Percentiles rank a stretch among this genome's conserved stretches.
These are phyloP conservation scores for Medicago arabica DNA, from an alignment of 306 rosid species.

Conservation along the genomic window DNA sequence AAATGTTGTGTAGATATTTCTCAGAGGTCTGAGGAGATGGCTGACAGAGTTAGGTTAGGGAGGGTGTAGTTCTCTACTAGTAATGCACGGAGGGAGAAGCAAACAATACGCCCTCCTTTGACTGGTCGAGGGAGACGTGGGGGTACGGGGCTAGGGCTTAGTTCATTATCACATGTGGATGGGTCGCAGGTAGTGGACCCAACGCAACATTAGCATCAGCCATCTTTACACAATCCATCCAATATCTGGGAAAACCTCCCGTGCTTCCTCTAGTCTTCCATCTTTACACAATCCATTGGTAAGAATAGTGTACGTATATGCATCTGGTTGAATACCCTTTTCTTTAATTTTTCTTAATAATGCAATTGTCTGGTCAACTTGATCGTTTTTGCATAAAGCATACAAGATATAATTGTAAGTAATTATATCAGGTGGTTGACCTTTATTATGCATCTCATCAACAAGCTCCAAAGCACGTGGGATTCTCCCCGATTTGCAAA, in stretches of 20 bases:
- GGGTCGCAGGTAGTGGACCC: too few species aligned
- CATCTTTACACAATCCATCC: too few species aligned
- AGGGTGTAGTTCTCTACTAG: too few species aligned
- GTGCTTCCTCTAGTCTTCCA: neutral
- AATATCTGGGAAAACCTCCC: neutral
- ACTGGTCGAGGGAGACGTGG: too few species aligned
- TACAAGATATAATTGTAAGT: slow-evolving; percentile 24
- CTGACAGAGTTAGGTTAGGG: too few species aligned
- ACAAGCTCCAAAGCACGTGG: slow-evolving; percentile 4
- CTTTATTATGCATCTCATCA: slow-evolving; percentile 25
- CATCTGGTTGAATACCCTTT: neutral
- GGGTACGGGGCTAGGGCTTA: too few species aligned
- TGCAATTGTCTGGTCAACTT: neutral
- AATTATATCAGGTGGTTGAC: neutral
- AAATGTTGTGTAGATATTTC: too few species aligned
- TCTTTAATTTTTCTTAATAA: neutral
- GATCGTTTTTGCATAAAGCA: neutral
- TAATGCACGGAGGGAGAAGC: too few species aligned
- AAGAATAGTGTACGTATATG: neutral
- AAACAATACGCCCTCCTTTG: too few species aligned
- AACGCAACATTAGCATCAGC: too few species aligned
- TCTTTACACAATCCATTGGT: neutral
- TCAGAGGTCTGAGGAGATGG: too few species aligned
- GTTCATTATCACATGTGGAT: too few species aligned
- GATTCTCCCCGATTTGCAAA: slow-evolving; percentile 32